Evolutionary conservation across 2,329 filamentous ascomycete genomes (phyloP), one percentile per base, ranked within the genome.

Genomic region (Beauveria scarabaeidicola): DNA sequence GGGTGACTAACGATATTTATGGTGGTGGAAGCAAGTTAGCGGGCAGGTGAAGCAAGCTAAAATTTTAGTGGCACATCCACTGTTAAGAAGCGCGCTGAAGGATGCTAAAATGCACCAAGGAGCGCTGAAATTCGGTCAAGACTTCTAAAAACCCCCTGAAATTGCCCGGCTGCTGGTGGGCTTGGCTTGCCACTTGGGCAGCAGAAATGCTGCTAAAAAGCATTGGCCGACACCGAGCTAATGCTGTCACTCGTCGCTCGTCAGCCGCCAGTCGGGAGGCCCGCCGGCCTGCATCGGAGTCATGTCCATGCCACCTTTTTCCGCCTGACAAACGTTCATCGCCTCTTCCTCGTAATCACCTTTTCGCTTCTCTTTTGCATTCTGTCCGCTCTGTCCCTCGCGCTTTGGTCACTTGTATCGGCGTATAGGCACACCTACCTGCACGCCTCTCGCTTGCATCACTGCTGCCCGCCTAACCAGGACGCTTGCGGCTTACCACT

Each of bases 241-340:
- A 58, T 58, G 55, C 47, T 47, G 55, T 58, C 55, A 58, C 54
- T 57, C 55, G 36, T 19, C 21, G 15, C 53, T 57, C 43, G 53
- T 57, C 53, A 57, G 44, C 29, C 54, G 29, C 44, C 29, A 27
- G 29, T 51, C 55, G 55, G 36, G 38, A 38, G 38, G 55, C 55
- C 55, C 55, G 55, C 55, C 55, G 55, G 55, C 47, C 55, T 58
- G 36, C 55, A 51, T 52, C 46, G 38, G 55, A 58, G 55, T 57
- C 54, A 29, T 57, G 47, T 32, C 36, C 55, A 44, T 29, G 46
- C 52, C 55, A 23, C 27, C 46, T 52, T 58, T 58, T 58, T 58
- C 55, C 52, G 38, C 55, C 47, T 51, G 47, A 58, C 55, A 51
- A 58, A 58, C 47, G 25, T 52, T 38, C 29, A 51, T 32, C 38